Evolutionary conservation across 2,329 filamentous ascomycete genomes (phyloP), one percentile per base, ranked within the genome.

Genomic region (Fusarium sp.): DNA sequence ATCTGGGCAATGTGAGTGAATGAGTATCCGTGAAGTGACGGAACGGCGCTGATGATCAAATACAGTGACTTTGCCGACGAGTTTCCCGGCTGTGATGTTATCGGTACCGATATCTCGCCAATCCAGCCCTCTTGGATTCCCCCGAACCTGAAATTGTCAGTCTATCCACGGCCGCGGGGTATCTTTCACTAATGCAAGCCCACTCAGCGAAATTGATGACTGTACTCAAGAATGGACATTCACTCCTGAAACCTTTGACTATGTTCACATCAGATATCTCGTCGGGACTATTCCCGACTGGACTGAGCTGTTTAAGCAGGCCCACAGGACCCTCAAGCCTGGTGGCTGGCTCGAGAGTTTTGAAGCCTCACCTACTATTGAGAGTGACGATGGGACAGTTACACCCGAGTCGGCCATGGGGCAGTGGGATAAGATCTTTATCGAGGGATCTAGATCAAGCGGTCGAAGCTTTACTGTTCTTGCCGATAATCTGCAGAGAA

Each of bases 171-270:
- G 5, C 3, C 14, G 2, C 4, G 9, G 13, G 6, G 10, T 0
- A 4, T 9, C 4, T 1, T 2, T 18, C 27, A 56, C 25, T 71
- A 6, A 63, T 43, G 10, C 9, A 2, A 10, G 1, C 4, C 2
- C 23, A 25, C 11, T 7, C 6, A 71, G 69, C 18, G 71, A 76
- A 39, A 76, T 76, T 10, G 73, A 76, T 11, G 73, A 76, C 13
- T 76, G 74, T 2, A 76, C 59, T 2, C 68, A 76, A 27, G 73
- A 76, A 1, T 76, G 73, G 73, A 76, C 73, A 7, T 76, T 74
- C 2, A 14, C 73, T 2, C 59, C 66, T 2, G 63, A 48, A 1
- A 52, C 71, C 0, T 76, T 76, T n/a, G 73, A 76, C 18, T 76
- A 76, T 16, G 50, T 76, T 20, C 73, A 76, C 27, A 18, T 76